Evolutionary conservation across 2,329 filamentous ascomycete species (phyloP), one percentile per base, ranked within the genome.

Genomic region (Apiospora malaysiana): DNA sequence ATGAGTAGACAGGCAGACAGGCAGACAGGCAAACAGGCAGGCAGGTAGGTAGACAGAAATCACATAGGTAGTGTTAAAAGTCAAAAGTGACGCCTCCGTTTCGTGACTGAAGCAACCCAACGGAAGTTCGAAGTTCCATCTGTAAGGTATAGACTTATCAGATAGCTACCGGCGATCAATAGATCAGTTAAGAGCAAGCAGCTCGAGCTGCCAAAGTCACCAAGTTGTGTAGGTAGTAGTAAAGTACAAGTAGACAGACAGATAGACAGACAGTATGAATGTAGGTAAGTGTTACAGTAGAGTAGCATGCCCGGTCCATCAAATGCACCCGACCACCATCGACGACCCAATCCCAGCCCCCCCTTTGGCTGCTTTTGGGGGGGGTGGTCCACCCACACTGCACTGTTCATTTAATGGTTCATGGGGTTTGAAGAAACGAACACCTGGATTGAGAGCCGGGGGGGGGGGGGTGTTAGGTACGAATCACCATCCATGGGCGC

Each of bases 361-460:
- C 56, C 56, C 40, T 63, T 63, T 63, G 56, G 56, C 56, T 63
- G 32, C 56, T 63, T 63, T 63, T 32, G 56, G 56, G 56, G 51
- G 56, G 56, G 56, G 56, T 27, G 56, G 21, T 21, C 56, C 56
- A 63, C 56, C 56, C 56, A 63, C 56, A 63, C 46, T 49, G 67
- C 67, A 68, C 67, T 68, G 67, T 51, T 56, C 67, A 51, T 68
- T 51, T 46, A 68, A 68, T 63, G 56, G 56, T 63, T 63, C 56
- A 63, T 63, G 56, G 56, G 67, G 67, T 68, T 68, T 68, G 67
- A 68, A 68, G 67, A 68, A 68, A 68, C 67, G 67, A 68, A 68
- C 66, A 37, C 66, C 66, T 68, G 66, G 66, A 47, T 68, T 40
- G 66, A 68, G 66, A 68, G 43, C 66, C 25, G 66, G 66, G 66